A percentile compares a stretch with the other conserved stretches of the same genome.
Conservation (phyloP, 2,329 filamentous ascomycete species). For the Colletotrichum costaricense region DNA sequence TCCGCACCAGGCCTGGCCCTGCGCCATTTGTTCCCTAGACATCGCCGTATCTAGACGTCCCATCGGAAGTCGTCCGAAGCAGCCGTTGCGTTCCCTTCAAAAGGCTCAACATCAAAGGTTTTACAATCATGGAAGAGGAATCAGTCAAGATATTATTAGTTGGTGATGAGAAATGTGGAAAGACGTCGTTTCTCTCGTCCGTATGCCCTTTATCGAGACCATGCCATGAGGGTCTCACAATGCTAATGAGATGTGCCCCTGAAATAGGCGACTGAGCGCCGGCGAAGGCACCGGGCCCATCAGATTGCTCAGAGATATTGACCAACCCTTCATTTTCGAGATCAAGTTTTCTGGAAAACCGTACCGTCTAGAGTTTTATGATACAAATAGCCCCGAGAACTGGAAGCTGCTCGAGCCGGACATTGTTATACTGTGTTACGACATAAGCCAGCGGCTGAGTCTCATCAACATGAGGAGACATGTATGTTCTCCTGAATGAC, state of each 20-base stretch:
- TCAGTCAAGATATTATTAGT: slow-evolving; percentile 66
- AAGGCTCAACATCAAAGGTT: too few species aligned
- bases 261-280: slow-evolving; percentile 62
- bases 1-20: slow-evolving; percentile 7
- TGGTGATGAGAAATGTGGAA: slow-evolving; percentile 70
- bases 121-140: slow-evolving; percentile 56
- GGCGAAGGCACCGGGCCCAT: slow-evolving; percentile 55
- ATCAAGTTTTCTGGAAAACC: slow-evolving; percentile 51
- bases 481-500: slow-evolving; percentile 50
- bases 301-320: slow-evolving; percentile 64
- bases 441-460: slow-evolving; percentile 68
- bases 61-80: not conserved
- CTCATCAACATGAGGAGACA: slow-evolving; percentile 68
- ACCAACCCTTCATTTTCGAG: slow-evolving; percentile 72
- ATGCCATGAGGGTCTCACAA: not conserved
- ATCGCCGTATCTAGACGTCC: slow-evolving; percentile 24
- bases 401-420: slow-evolving; percentile 70
- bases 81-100: not conserved
- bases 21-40: slow-evolving; percentile 35
- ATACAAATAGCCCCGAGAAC: slow-evolving; percentile 67
- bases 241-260: slow-evolving; percentile 14
- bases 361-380: slow-evolving; percentile 69
- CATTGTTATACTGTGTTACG: slow-evolving; percentile 70
- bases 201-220: slow-evolving; percentile 43
- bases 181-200: slow-evolving; percentile 71